These are phyloP conservation scores for Aspergillus quadrilineatus DNA, from an alignment of 2,329 filamentous ascomycete species.

Conservation along the genomic window DNA sequence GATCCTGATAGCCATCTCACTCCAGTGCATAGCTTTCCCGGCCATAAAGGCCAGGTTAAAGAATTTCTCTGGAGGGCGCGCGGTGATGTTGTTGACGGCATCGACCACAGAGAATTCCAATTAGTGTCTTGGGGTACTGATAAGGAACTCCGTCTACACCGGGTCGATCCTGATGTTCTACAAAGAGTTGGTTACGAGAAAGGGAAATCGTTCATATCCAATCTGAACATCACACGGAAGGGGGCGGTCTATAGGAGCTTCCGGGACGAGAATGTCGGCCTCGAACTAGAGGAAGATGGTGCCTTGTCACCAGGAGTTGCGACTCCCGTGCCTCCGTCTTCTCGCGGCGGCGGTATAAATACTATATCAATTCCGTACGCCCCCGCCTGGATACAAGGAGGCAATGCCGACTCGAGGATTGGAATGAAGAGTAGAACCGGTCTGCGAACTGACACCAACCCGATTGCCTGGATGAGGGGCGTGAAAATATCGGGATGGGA, in stretches of 20 bases:
- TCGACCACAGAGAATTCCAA: constrained; percentile 86
- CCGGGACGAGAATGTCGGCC: constrained; percentile 64
- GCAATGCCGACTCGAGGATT: constrained; percentile 49
- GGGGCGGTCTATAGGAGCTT: constrained; percentile 85
- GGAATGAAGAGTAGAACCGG: constrained; percentile 51
- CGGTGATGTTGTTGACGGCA: constrained; percentile 65
- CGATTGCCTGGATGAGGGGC: constrained; percentile 65
- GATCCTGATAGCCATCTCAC: constrained; percentile 38
- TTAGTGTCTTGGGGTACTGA: constrained; percentile 91
- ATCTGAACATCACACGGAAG: constrained; percentile 72
- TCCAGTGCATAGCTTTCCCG: constrained; percentile 53
- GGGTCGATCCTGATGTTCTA: constrained; percentile 64
- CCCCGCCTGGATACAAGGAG: constrained; percentile 46
- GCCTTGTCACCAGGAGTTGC: constrained; percentile 30
- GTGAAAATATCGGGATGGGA: constrained; percentile 59
- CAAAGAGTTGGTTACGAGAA: constrained; percentile 70
- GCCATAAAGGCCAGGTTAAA: constrained; percentile 68
- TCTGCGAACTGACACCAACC: constrained; percentile 53
- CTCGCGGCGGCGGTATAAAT: constrained; percentile 45
- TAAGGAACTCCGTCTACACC: constrained; percentile 75
- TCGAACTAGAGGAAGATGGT: constrained; percentile 55
- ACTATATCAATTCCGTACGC: constrained; percentile 55
- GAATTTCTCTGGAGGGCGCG: constrained; percentile 88
- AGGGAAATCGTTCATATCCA: constrained; percentile 63
- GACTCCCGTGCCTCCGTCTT: constrained; percentile 19